Base-by-base conservation (phyloP, 2,329 filamentous ascomycete genomes). In the Zymoseptoria ardabiliae region DNA sequence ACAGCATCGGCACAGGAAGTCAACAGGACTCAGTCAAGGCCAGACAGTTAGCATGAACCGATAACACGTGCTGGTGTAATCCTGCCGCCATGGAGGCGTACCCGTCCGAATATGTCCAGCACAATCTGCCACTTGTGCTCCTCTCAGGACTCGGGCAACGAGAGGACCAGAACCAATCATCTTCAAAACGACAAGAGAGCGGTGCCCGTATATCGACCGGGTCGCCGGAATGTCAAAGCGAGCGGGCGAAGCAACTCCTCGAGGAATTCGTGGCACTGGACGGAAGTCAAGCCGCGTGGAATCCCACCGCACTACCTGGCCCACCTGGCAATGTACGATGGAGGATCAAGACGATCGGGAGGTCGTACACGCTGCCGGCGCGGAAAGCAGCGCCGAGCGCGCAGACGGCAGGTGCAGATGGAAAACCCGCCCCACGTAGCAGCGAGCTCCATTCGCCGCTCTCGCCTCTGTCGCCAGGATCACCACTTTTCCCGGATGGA, bases 401-500 rank as follows among this genome's bases (percentile, higher is more conserved):
- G n/a, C 73, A 76, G 51, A 81, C 79, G 54, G 76, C 77, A 50
- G 73, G 76, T 55, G 71, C 62, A 13, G 70, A 70, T 28, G 66
- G 63, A 8, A 54, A 62, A 9, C 54, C 63, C 75, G 61, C 67
- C 10, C 61, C 64, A 19, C 66, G 68, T 25, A 71, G 62, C 56
- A 76, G 75, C 60, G 78, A 85, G n/a, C 77, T 96, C 4, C 93
- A 97, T 74, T 97, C 94, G 11, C 90, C 92, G 1, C 85, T 96
- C 65, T 97, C 94, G 2, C 94, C 93, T 0, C 80, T 97, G 28
- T 94, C 89, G 48, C 91, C 92, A 3, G 82, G 82, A 7, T 96
- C 93, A 7, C 80, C 85, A 2, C 81, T 95, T 2, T 97, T 94
- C 71, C 92, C 93, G 7, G 94, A 97, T 75, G 94, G 93, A 4